These are phyloP conservation scores for Phaseolus lunatus DNA, from an alignment of 306 rosid genomes.

Conservation along the genomic window DNA sequence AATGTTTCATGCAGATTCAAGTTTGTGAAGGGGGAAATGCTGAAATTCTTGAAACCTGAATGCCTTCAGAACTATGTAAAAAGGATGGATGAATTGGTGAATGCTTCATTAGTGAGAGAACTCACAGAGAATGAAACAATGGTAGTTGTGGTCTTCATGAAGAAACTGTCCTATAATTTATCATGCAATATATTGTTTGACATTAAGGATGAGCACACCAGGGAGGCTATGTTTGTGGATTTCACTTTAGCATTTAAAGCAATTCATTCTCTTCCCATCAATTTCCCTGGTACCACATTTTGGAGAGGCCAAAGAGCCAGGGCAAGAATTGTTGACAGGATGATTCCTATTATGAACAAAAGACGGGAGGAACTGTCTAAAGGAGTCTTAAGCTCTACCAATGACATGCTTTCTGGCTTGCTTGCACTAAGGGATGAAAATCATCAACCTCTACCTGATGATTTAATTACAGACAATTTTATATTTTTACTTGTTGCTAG, in stretches of 20 bases:
- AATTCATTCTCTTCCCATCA: conserved; percentile 54
- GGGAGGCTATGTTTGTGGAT: conserved; percentile 51
- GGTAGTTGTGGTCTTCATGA: conserved; percentile 53
- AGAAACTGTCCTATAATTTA: conserved; percentile 51
- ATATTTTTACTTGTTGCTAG: conserved; percentile 56
- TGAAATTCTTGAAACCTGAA: conserved; percentile 63
- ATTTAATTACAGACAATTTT: conserved; percentile 51
- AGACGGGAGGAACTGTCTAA: conserved; percentile 47
- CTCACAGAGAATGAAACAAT: conserved; percentile 47
- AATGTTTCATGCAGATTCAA: conserved; percentile 36
- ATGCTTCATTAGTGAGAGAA: conserved; percentile 38
- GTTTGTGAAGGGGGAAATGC: conserved; percentile 53
- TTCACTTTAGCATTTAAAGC: conserved; percentile 51
- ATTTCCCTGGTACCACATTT: conserved; percentile 52
- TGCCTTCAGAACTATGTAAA: conserved; percentile 53
- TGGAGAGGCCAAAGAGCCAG: conserved; percentile 60
- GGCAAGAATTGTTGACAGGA: conserved; percentile 48
- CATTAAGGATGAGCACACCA: conserved; percentile 52
- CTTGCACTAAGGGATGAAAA: conserved; percentile 62
- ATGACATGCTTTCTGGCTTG: conserved; percentile 51
- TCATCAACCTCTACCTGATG: conserved; percentile 48
- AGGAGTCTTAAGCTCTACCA: conserved; percentile 49
- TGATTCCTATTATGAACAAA: conserved; percentile 51
- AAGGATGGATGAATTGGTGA: conserved; percentile 55
- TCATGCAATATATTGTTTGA: conserved; percentile 58